Evolutionary conservation across 2,329 filamentous ascomycete species (phyloP).

Genomic region (Monosporascus sp.): DNA sequence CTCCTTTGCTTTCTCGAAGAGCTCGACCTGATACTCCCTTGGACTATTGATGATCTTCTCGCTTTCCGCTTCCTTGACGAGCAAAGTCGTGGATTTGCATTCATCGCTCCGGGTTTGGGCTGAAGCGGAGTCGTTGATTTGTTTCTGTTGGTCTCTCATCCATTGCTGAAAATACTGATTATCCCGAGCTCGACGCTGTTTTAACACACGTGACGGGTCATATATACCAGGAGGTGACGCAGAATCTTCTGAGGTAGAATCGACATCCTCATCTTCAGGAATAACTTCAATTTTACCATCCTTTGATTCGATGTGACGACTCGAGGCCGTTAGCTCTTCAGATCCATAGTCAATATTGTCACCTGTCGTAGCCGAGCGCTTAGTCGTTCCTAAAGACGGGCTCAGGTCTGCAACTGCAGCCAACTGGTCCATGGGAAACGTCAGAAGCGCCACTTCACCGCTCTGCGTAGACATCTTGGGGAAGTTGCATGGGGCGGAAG

Average conservation of each 20-base stretch:
- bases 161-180: constrained; percentile 15
- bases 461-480: background rate
- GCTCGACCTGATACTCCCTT: constrained; percentile 84
- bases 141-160: constrained; percentile 14
- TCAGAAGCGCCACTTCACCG: background rate
- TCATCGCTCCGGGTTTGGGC: constrained; percentile 10
- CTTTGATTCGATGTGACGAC: constrained; percentile 1
- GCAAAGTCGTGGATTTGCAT: constrained; percentile 25
- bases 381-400: background rate
- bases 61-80: constrained; percentile 32
- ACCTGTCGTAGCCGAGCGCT: background rate
- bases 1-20: constrained; percentile 81
- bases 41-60: constrained; percentile 66
- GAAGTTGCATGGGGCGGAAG: background rate
- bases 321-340: background rate
- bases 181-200: constrained; percentile 7
- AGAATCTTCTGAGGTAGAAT: constrained; percentile 9
- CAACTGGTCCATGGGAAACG: background rate
- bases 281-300: constrained; percentile 12
- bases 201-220: background rate
- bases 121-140: constrained; percentile 5
- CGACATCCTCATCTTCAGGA: constrained; percentile 1
- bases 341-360: background rate
- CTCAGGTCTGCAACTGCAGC: background rate
- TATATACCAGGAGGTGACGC: background rate